Percentiles rank a stretch among this genome's conserved stretches.
These are phyloP conservation scores for Epichloe brachyelytri DNA, from an alignment of 2,329 filamentous ascomycete genomes.

Conservation along the genomic window DNA sequence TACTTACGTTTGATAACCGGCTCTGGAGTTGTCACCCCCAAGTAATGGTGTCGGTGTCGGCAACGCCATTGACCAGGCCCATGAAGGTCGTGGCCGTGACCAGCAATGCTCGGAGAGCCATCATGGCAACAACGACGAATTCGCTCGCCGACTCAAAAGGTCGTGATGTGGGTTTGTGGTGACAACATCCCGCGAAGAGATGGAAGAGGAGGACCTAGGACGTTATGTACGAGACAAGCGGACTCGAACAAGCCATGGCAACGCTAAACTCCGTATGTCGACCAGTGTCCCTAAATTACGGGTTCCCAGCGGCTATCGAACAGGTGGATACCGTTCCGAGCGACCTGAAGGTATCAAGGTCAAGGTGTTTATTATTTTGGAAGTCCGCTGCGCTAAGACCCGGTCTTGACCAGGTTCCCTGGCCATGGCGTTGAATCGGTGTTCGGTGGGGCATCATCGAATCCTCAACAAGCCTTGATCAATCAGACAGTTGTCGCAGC, in stretches of 20 bases:
- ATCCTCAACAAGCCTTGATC: too few species aligned
- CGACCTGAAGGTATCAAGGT: background rate
- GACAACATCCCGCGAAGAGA: background rate
- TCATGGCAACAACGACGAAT: conserved; percentile 10
- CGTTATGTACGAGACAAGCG: background rate
- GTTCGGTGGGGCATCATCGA: too few species aligned
- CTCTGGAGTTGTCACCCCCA: conserved; percentile 44
- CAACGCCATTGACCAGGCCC: conserved; percentile 23
- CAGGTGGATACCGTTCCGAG: background rate
- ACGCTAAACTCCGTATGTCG: background rate
- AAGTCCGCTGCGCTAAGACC: background rate
- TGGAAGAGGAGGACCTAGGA: background rate
- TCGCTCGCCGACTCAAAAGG: background rate
- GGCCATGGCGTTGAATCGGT: background rate
- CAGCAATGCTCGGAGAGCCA: conserved; percentile 15
- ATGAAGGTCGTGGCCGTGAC: conserved; percentile 21
- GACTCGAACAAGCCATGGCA: background rate
- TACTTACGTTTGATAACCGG: conserved; percentile 39
- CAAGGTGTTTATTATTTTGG: background rate
- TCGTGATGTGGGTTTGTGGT: background rate
- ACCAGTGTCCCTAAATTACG: background rate
- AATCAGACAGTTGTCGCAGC: too few species aligned
- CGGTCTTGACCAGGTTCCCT: too few species aligned
- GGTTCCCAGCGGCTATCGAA: background rate
- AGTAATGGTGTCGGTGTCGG: conserved; percentile 42